Conservation (phyloP, 1,139 yeast species). For the Scheffersomyces segobiensis region DNA sequence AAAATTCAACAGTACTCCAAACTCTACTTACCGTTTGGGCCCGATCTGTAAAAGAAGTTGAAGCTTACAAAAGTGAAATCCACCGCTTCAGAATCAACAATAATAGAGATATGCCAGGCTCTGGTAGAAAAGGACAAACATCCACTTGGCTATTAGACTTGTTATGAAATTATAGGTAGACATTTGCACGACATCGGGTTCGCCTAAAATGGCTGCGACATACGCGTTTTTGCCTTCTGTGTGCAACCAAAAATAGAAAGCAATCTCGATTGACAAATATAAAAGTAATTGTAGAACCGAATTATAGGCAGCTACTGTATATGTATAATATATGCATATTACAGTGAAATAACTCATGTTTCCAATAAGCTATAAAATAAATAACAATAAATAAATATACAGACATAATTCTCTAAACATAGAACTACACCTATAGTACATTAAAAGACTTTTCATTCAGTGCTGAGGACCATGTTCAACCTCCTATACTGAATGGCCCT, state of each 20-base stretch:
- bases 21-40: not conserved
- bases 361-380: not conserved
- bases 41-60: not conserved
- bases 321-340: too few relatives aligned
- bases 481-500: slow-evolving; percentile 13
- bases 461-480: not conserved
- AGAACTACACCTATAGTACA: not conserved
- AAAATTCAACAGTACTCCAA: not conserved
- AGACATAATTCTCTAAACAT: too few relatives aligned
- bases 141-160: not conserved
- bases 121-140: not conserved
- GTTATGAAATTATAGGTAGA: not conserved
- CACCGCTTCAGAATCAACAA: not conserved
- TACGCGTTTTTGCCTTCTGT: not conserved
- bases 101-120: not conserved
- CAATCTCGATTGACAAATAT: not conserved
- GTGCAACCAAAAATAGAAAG: not conserved
- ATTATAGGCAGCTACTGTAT: not conserved
- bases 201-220: not conserved
- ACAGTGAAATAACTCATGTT: not conserved
- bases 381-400: too few relatives aligned
- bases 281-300: not conserved
- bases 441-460: not conserved
- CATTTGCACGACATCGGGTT: not conserved
- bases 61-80: not conserved